Evolutionary conservation across 371 early-diverging fungal genomes (phyloP).

Genomic region (Mortierella sp.): DNA sequence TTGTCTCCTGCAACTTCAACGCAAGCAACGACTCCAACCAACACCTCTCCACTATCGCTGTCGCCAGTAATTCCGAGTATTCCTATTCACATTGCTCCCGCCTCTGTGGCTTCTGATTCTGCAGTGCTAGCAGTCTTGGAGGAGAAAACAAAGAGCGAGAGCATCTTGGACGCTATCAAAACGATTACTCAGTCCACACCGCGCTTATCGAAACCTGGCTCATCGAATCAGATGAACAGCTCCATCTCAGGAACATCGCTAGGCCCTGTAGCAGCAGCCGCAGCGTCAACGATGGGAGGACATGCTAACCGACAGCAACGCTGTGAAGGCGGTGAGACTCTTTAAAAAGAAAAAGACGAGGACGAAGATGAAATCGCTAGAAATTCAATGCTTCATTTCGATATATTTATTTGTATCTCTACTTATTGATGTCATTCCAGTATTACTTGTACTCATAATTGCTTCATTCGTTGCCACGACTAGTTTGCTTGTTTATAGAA

Average conservation of each 20-base stretch:
- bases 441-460: background rate
- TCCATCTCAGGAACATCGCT: background rate
- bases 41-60: background rate
- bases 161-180: slow-evolving; percentile 46
- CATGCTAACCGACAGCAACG: slow-evolving; percentile 7
- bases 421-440: background rate
- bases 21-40: background rate
- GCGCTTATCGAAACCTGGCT: slow-evolving; percentile 25
- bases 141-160: slow-evolving; percentile 26
- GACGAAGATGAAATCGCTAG: background rate
- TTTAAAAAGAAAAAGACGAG: background rate
- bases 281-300: background rate
- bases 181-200: slow-evolving; percentile 50
- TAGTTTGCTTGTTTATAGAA: background rate
- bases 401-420: background rate
- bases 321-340: slow-evolving; percentile 1
- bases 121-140: background rate
- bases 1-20: background rate
- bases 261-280: background rate
- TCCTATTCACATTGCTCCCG: background rate
- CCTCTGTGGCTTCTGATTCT: background rate
- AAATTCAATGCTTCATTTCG: background rate
- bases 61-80: background rate
- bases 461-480: no score
- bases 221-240: background rate